Conservation (phyloP, 1,139 yeast species). For the Geotrichum klebahnii region DNA sequence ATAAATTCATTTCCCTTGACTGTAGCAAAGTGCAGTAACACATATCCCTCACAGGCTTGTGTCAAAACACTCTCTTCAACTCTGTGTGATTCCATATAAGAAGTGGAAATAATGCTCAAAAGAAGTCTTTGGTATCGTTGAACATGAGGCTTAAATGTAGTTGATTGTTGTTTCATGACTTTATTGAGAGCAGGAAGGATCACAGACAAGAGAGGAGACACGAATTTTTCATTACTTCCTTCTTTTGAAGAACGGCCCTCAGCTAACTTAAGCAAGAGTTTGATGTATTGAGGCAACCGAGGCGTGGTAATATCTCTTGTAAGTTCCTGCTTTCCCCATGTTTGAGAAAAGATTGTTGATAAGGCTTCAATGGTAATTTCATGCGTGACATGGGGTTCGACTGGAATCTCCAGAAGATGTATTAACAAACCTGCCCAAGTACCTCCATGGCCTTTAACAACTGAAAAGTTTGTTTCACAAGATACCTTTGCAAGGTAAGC, state of each 20-base stretch:
- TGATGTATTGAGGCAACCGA: slow-evolving; percentile 59
- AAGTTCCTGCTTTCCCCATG: slow-evolving; percentile 77
- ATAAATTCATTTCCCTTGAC: slow-evolving; percentile 44
- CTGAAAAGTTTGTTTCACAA: slow-evolving; percentile 33
- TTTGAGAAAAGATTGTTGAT: slow-evolving; percentile 49
- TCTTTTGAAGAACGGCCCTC: slow-evolving; percentile 28
- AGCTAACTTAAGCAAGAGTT: slow-evolving; percentile 46
- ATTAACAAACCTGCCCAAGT: slow-evolving; percentile 53
- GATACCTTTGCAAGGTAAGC: slow-evolving; percentile 35
- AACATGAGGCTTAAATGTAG: slow-evolving; percentile 77
- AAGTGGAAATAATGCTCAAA: slow-evolving; percentile 38
- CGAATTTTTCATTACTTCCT: slow-evolving; percentile 15
- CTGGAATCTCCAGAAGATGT: slow-evolving; percentile 53
- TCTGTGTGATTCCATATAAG: slow-evolving; percentile 34
- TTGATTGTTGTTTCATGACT: slow-evolving; percentile 58
- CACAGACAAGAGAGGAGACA: slow-evolving; percentile 36
- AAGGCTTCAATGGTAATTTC: slow-evolving; percentile 51
- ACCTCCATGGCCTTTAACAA: slow-evolving; percentile 49
- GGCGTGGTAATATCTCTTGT: slow-evolving; percentile 85
- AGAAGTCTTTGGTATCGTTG: slow-evolving; percentile 54
- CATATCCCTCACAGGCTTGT: slow-evolving; percentile 50
- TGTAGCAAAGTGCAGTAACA: slow-evolving; percentile 59
- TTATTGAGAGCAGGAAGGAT: slow-evolving; percentile 50
- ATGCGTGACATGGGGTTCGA: slow-evolving; percentile 44
- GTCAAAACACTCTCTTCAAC: slow-evolving; percentile 43